Percentiles rank a stretch among this genome's conserved stretches.
Evolutionary conservation across 805 yeast species (phyloP).

Genomic region (Yarrowia sp.): DNA sequence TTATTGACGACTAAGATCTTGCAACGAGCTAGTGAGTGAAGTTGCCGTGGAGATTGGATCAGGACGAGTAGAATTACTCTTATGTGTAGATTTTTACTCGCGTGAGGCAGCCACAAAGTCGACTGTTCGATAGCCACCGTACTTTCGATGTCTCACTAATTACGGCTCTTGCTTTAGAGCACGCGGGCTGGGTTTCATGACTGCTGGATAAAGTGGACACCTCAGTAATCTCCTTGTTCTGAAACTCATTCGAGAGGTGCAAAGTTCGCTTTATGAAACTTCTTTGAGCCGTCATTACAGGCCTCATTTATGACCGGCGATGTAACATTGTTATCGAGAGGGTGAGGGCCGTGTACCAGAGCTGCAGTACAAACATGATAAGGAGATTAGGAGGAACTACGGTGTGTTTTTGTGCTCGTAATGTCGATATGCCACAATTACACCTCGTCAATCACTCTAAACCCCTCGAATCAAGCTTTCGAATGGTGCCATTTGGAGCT

Average conservation of each 20-base stretch:
- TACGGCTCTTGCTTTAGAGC: not conserved
- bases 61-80: no score
- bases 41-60: no score
- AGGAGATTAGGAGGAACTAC: no score
- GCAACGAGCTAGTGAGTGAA: no score
- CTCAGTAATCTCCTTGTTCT: not conserved
- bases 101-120: not conserved
- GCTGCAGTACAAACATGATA: no score
- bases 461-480: not conserved
- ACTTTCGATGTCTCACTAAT: not conserved
- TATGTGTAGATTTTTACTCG: not conserved
- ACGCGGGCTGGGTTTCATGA: not conserved
- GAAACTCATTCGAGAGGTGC: not conserved
- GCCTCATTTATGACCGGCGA: not conserved
- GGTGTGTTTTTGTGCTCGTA: no score
- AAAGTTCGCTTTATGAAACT: not conserved
- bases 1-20: not conserved
- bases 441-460: no score
- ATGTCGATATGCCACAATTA: no score
- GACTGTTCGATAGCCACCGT: not conserved
- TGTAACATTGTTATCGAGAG: not conserved
- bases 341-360: no score
- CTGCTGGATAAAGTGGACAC: not conserved
- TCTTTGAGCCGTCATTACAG: not conserved
- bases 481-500: not conserved